Evolutionary conservation across 306 rosid species (phyloP).

Genomic region (Cicer arietinum): DNA sequence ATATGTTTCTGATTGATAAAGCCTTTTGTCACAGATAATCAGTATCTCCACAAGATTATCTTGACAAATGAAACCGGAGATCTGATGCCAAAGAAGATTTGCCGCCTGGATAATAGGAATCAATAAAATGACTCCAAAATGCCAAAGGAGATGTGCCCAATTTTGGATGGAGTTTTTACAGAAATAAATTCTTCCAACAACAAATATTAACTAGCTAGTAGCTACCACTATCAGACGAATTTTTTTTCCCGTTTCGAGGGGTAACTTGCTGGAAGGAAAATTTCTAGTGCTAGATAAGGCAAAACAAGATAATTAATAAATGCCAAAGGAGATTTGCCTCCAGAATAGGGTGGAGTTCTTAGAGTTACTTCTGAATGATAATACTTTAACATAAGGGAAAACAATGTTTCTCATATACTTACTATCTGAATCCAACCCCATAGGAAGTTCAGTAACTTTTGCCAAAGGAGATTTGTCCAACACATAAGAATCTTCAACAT

Average conservation of each 20-base stretch:
- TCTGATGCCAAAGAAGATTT: constrained; percentile 76
- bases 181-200: constrained; percentile 51
- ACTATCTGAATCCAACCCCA: constrained; percentile 50
- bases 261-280: constrained; percentile 1
- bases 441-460: constrained; percentile 52
- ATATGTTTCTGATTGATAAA: constrained; percentile 41
- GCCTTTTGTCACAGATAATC: constrained; percentile 45
- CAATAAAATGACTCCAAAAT: constrained; percentile 62
- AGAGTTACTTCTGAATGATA: constrained; percentile 38
- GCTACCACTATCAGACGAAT: constrained; percentile 40
- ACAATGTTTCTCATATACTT: constrained; percentile 33
- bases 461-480: constrained; percentile 92
- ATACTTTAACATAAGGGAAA: constrained; percentile 35
- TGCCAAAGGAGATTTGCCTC: constrained; percentile 68
- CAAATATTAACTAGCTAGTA: constrained; percentile 38
- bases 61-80: constrained; percentile 57
- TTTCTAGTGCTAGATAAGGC: constrained; percentile 46
- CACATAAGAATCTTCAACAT: constrained; percentile 48
- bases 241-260: neutral
- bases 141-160: constrained; percentile 99
- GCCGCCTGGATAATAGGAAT: constrained; percentile 57
- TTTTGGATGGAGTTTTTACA: constrained; percentile 55
- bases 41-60: constrained; percentile 51
- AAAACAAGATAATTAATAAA: constrained; percentile 26
- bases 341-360: constrained; percentile 48